These are phyloP conservation scores for Cryphonectria radicalis DNA, from an alignment of 2,329 filamentous ascomycete species.

Conservation along the genomic window DNA sequence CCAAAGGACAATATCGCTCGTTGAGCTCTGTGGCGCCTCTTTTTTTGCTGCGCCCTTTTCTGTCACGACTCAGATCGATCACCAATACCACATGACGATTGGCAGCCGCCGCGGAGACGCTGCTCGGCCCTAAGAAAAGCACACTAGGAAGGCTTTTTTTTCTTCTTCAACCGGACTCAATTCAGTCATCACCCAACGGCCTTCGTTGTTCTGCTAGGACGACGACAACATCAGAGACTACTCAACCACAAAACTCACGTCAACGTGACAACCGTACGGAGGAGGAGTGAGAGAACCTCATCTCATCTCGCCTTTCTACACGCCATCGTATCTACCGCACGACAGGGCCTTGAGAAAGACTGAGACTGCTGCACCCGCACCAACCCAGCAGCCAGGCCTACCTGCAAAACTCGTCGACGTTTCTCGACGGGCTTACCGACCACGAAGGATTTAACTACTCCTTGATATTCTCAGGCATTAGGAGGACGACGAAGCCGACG, in stretches of 20 bases:
- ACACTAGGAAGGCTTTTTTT: slow-evolving; percentile 29
- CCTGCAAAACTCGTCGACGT: neutral
- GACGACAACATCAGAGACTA: neutral
- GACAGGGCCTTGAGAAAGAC: neutral
- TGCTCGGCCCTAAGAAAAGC: slow-evolving; percentile 26
- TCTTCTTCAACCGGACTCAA: neutral
- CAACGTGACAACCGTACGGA: neutral
- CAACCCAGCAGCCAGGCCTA: neutral
- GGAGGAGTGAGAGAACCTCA: too few relatives aligned
- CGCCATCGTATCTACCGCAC: neutral
- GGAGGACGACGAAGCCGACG: neutral
- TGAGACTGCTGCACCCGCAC: neutral
- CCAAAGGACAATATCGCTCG: neutral
- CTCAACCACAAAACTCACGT: neutral
- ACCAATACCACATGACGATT: slow-evolving; percentile 17
- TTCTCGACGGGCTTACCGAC: neutral
- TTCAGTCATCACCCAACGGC: neutral
- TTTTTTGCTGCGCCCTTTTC: slow-evolving; percentile 1
- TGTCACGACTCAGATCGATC: neutral
- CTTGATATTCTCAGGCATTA: neutral
- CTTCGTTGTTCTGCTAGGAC: slow-evolving; percentile 1
- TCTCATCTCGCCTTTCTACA: neutral
- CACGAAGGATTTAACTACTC: neutral
- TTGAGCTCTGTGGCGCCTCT: neutral
- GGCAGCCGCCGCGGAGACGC: slow-evolving; percentile 11